Base-by-base conservation (phyloP, 2,329 filamentous ascomycete species). In the Tolypocladium paradoxum region DNA sequence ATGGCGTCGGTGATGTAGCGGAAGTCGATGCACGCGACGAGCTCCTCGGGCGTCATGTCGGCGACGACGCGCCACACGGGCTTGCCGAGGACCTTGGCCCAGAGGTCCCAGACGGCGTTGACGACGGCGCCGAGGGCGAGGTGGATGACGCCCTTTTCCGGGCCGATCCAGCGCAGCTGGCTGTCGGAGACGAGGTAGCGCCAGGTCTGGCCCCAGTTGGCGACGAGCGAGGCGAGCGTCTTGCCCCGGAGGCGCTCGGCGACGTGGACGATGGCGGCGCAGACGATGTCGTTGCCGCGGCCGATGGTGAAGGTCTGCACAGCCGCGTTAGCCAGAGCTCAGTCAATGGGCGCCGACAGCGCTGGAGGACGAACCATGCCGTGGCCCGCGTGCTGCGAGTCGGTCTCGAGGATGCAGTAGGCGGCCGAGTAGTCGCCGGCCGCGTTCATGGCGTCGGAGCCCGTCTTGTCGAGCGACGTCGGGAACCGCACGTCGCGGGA, bases 401-500 rank as follows among this genome's bases (percentile, higher is more conserved):
- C 86, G 0, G 90, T 96, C 65, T 89, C 75, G 49, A 96, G 75
- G 63, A 96, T 92, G 69, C 90, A 95, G 76, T 96, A 96, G n/a
- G 91, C 90, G 14, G 90, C 79, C 1, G 90, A 95, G 73, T 96
- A 96, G 71, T 96, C 90, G 56, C 90, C 88, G 2, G 90, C 90
- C 3, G 88, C 87, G 66, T 96, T 96, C 91, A 96, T 96, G 64
- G 90, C 91, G 80, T 96, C 91, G 9, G 89, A 95, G 63, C 90
- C 90, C n/a, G 90, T 95, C 75, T 92, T 93, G 73, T 95, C 90
- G 56, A 96, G 83, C 40, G 90, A 96, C n/a, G 90, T 96, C 69
- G 86, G 86, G 68, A 90, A 90, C 61, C 86, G 82, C 67, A 90
- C 84, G 73, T 90, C 86, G 65, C 84, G 78, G 55, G 84, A 87